A percentile compares a stretch with the other conserved stretches of the same genome.
phyloP scores from a whole-genome alignment of 208 protist genomes.

The Acanthamoeba lugdunensis region DNA sequence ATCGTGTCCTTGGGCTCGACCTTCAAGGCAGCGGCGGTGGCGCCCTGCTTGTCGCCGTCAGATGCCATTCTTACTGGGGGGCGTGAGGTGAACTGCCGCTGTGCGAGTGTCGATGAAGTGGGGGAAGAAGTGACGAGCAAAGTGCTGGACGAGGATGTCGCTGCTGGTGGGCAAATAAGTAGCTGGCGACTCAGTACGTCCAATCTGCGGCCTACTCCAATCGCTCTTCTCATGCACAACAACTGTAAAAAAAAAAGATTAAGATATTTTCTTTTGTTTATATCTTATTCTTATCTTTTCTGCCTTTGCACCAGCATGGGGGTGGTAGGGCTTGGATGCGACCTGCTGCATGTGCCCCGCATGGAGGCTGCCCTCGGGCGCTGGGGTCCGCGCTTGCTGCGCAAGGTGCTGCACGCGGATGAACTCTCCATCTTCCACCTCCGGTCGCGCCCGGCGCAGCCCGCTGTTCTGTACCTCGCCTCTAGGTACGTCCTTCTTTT shows the following conservation, averaged over 20 bases:
- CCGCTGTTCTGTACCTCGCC: slow-evolving; percentile 23
- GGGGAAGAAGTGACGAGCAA: neutral
- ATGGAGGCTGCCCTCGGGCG: slow-evolving; percentile 33
- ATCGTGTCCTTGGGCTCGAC: slow-evolving; percentile 80
- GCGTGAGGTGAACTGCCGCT: neutral
- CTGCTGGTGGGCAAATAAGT: neutral
- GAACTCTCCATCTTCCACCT: neutral
- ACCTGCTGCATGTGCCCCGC: slow-evolving; percentile 69
- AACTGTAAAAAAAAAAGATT: neutral
- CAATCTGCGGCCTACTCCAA: slow-evolving; percentile 4
- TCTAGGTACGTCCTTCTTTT: neutral
- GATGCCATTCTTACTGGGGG: slow-evolving; percentile 7
- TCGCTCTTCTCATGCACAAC: slow-evolving; percentile 9
- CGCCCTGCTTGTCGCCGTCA: slow-evolving; percentile 70
- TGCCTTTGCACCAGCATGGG: neutral
- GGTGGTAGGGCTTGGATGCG: slow-evolving; percentile 38
- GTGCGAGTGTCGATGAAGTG: neutral
- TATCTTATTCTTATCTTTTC: neutral
- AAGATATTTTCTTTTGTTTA: neutral
- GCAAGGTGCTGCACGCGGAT: slow-evolving; percentile 57
- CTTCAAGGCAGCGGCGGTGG: slow-evolving; percentile 67
- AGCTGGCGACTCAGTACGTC: slow-evolving; percentile 37
- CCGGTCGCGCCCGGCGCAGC: neutral
- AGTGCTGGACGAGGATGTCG: neutral
- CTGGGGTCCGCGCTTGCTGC: slow-evolving; percentile 50